Evolutionary conservation across 805 yeast genomes (phyloP), one percentile per base, ranked within the genome.

Genomic region (Cyberlindnera japonica): DNA sequence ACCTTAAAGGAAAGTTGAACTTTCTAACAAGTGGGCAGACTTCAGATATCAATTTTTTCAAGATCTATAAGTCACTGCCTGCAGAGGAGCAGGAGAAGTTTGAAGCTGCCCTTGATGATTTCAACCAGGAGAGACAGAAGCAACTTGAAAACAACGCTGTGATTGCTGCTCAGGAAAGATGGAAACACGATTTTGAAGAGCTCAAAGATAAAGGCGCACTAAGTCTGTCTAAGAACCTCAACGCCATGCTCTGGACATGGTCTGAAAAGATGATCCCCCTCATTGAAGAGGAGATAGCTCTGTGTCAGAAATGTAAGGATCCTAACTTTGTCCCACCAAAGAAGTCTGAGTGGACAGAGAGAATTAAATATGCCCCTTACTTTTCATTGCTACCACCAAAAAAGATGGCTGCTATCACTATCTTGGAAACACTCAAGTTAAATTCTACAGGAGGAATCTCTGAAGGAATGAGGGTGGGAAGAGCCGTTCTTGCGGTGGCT

Each of bases 221-320:
- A 21, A 59, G 77, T 4, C 61, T 79, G 27, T 74, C 77, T 33
- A 75, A 77, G 43, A 73, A 77, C 11, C 65, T 90, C 28, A 89
- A 88, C 43, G 81, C 79, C 1, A 79, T 80, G 49, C 64, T 93
- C 28, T 93, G 88, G 77, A 75, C 77, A 44, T 93, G 99, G 99
- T 82, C 83, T 49, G 71, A 72, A 38, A 79, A 77, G 34, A 71
- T 90, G 74, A 61, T 79, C 22, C 93, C 95, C 0, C 65, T 79
- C 37, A 73, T 93, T 12, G 66, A 77, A 47, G 75, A 77, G 47
- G 97, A 88, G 59, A 72, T 79, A 10, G 65, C 65, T 28, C 67
- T 72, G 15, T 78, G 90, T 54, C 60, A 72, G 40, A 64, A 69
- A 24, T 63, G 80, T 14, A 45, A 58, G 16, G 62, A 57, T 19